Evolutionary conservation across 352 stramenopile genomes (phyloP), one percentile per base, ranked within the genome.

Genomic region (Phytophthora sp.): DNA sequence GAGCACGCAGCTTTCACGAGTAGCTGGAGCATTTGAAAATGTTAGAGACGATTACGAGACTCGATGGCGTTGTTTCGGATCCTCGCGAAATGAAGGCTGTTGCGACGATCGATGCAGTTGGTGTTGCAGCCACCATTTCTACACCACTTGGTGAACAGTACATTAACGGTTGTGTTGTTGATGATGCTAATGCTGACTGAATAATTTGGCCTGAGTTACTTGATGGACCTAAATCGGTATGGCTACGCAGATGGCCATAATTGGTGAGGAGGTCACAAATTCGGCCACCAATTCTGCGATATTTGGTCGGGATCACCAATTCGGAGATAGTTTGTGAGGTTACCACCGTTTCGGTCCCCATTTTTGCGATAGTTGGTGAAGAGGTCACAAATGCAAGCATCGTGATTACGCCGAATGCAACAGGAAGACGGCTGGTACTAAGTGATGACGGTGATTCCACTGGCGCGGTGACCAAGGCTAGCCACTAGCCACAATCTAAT

Each of bases 11-110:
- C 11, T 64, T 50, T 27, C 16, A 47, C 7, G 0, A 9, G 2
- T 64, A 45, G 56, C 4, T 57, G 8, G n/a, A 26, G 12, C 18
- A 64, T 26, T 13, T 64, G 24, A 36, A 35, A 13, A 29, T 29
- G 7, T 15, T 30, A 20, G 39, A 47, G 20, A 47, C 6, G 4
- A 29, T 47, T 6, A 20, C 39, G 4, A 16, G 18, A 6, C 39
- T 26, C 20, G 21, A 47, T 29, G 29, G 29, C 29, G 29, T 33
- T 33, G 29, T 33, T 9, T 9, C 29, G n/a, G n/a, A n/a, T n/a
- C n/a, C n/a, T 21, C 15, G 36, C 36, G 36, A 21, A 33, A 9
- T 33, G 29, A 33, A 33, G 29, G 9, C 29, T 33, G 29, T 33
- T 33, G 29, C 29, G 9, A 33, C 29, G 29, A 33, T 9, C 29